Evolutionary conservation across 2,329 filamentous ascomycete genomes (phyloP), one percentile per base, ranked within the genome.

Genomic region (Hypomyces rosellus): DNA sequence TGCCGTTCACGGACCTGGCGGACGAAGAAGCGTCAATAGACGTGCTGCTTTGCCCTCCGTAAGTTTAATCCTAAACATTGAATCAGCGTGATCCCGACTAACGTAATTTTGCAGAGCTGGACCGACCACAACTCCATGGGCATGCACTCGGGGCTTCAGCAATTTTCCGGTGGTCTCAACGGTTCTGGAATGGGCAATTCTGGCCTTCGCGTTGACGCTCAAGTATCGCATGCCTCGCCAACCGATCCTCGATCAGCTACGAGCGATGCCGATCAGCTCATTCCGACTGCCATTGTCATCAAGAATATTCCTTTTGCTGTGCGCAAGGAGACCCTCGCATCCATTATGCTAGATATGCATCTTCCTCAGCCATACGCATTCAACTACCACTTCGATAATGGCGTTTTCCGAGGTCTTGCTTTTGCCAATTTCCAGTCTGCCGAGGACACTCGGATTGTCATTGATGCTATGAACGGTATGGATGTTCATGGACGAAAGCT

Each of bases 271-370:
- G 92, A 96, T 59, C 92, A 97, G 72, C 81, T 99, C 54, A 99
- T 99, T 53, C 92, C 92, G 3, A 99, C 93, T 3, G 93, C 93
- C 49, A 97, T 99, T 61, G 93, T 99, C 52, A 97, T 99, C 72
- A 99, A 99, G 75, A 99, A 99, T 66, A 99, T 99, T 36, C 93
- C 95, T 0, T 99, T 99, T 67, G 93, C 95, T 25, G 90, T 97
- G 51, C 91, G 96, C 69, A 97, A 97, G 72, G 93, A 99, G 70
- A 89, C 92, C 62, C 78, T 99, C 37, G 89, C 95, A 34, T 83
- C 85, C 55, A 79, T 96, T 59, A 99, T 99, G 93, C 88, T 91
- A 8, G 89, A 96, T 16, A 82, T 97, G 78, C 87, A 89, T 58
- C 80, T 99, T 37, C 93, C 93, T 1, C 82, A 97, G 59, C 93